Base-by-base conservation (phyloP, 805 yeast species). In the Candida vaughaniae region DNA sequence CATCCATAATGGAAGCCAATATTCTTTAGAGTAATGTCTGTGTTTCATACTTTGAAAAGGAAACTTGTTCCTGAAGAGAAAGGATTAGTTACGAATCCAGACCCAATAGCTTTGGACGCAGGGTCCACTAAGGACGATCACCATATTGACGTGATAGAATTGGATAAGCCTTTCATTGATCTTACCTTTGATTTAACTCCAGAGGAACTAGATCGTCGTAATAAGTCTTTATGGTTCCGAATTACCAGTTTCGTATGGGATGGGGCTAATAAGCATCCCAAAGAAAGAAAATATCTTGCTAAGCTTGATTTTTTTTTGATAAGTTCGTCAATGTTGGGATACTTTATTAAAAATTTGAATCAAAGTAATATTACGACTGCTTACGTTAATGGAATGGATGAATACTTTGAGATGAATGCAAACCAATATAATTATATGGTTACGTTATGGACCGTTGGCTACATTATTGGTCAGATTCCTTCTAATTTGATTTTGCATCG, bases 261-360 rank as follows among this genome's bases (percentile, higher is more conserved):
- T 43, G 64, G 64, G 3, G 47, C 55, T 1, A 69, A 56, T 17
- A 62, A 60, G 42, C 67, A 64, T 40, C 66, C 67, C 5, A 49
- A 48, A 25, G 71, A 66, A 40, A 59, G 56, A 43, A 47, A 39
- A 31, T 64, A 60, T 37, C 46, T 66, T 43, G 16, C 53, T 33
- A 66, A 65, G 41, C 46, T 66, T 34, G 71, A 66, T 48, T 42
- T 77, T 9, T 51, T 78, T 20, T 58, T 83, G 34, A 67, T 79
- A n/a, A 62, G 70, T 30, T 77, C 77, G 45, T 67, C 82, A 0
- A 73, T 79, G 53, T 56, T 78, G 40, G 78, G 78, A 1, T 71
- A 71, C 47, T 72, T 70, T 45, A 63, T 69, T 45, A 71, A 71
- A 50, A 66, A 62, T 22, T 54, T 72, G 44, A 64, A 71, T 43